Evolutionary conservation across 2,329 filamentous ascomycete species (phyloP).

Genomic region (Penicillium digitatum): DNA sequence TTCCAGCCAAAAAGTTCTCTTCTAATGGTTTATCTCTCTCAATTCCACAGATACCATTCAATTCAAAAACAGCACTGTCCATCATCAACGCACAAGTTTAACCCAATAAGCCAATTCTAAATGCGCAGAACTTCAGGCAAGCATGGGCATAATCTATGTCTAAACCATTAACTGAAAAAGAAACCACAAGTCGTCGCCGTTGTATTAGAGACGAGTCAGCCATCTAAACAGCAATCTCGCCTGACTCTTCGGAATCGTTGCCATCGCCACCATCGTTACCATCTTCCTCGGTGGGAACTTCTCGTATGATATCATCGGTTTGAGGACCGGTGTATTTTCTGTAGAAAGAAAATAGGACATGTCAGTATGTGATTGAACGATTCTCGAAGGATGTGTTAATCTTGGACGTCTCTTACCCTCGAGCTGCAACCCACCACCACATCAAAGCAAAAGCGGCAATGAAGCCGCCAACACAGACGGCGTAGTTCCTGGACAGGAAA

Average conservation of each 20-base stretch:
- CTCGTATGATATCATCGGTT: conserved; percentile 50
- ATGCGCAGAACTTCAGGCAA: not conserved
- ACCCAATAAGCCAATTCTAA: not conserved
- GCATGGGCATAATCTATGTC: not conserved
- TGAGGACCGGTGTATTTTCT: conserved; percentile 58
- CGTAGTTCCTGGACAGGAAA: conserved; percentile 44
- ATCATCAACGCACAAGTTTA: not conserved
- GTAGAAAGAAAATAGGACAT: conserved; percentile 6
- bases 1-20: not conserved
- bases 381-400: conserved; percentile 10
- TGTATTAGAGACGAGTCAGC: not conserved
- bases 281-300: conserved; percentile 34
- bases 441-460: conserved; percentile 49
- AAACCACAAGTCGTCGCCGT: not conserved
- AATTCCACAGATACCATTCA: not conserved
- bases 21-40: not conserved
- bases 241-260: conserved; percentile 17
- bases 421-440: conserved; percentile 47
- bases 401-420: conserved; percentile 32
- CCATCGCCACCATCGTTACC: conserved; percentile 20
- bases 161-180: not conserved
- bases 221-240: conserved; percentile 9
- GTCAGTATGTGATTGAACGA: not conserved
- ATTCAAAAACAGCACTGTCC: not conserved
- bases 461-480: conserved; percentile 44